Evolutionary conservation across 768 basidiomycete species (phyloP).

Genomic region (Chiua virens): DNA sequence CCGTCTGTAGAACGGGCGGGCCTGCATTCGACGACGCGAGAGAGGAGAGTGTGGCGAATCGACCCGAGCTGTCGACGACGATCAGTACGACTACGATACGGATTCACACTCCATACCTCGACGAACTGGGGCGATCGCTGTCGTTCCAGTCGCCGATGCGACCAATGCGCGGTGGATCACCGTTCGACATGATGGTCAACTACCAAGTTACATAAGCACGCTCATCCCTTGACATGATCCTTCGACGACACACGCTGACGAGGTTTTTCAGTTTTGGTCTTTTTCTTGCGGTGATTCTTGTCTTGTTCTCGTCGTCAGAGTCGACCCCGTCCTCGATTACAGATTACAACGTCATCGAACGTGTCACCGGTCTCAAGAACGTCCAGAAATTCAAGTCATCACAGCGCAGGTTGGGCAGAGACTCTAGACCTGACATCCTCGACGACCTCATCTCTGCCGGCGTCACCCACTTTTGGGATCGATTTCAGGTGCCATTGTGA

Average conservation of each 20-base stretch:
- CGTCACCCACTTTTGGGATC: slow-evolving; percentile 84
- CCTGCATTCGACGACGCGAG: slow-evolving; percentile 21
- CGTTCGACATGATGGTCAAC: no score
- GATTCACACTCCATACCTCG: slow-evolving; percentile 7
- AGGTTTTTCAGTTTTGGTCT: slow-evolving; percentile 18
- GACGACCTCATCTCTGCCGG: slow-evolving; percentile 74
- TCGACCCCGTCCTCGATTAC: slow-evolving; percentile 39
- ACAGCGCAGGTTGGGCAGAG: slow-evolving; percentile 85
- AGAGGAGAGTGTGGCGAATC: slow-evolving; percentile 40
- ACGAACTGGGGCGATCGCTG: slow-evolving; percentile 13
- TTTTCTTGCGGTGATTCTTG: slow-evolving; percentile 19
- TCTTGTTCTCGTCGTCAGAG: slow-evolving; percentile 21
- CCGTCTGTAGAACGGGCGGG: slow-evolving; percentile 12
- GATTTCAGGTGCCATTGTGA: slow-evolving; percentile 90
- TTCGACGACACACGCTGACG: slow-evolving; percentile 31
- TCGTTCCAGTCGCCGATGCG: slow-evolving; percentile 52
- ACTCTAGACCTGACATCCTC: slow-evolving; percentile 80
- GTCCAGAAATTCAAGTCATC: slow-evolving; percentile 86
- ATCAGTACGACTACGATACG: background rate
- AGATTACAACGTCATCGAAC: slow-evolving; percentile 63
- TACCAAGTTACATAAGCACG: no score
- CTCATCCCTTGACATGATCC: no score
- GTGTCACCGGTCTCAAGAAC: slow-evolving; percentile 60
- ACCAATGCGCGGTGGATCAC: slow-evolving; percentile 46
- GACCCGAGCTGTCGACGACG: slow-evolving; percentile 16